Evolutionary conservation across 768 basidiomycete genomes (phyloP).

Genomic region (Trametes cinnabarina): DNA sequence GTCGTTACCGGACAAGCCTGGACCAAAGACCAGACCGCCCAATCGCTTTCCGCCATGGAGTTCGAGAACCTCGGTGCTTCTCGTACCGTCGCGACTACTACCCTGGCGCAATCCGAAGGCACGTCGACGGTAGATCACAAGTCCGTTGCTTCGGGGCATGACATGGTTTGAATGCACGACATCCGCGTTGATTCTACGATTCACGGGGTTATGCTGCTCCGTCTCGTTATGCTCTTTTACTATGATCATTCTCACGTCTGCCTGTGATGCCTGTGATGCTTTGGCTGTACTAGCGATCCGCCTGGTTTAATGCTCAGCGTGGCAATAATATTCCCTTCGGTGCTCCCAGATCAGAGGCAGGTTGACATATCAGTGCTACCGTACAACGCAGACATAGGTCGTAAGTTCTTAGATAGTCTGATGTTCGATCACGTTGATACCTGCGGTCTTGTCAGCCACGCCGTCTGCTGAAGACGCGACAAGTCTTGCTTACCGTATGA

Average conservation of each 20-base stretch:
- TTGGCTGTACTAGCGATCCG: no score
- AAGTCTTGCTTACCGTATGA: constrained; percentile 6
- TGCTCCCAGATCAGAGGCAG: no score
- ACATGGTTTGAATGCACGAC: neutral
- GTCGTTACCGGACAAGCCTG: constrained; percentile 19
- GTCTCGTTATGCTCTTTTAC: no score
- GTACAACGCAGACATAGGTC: neutral
- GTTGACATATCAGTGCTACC: no score
- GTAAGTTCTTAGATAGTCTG: constrained; percentile 9
- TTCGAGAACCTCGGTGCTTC: constrained; percentile 2
- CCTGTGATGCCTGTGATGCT: no score
- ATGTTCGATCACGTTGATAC: constrained; percentile 9
- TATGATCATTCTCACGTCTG: no score
- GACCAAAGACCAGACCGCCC: constrained; percentile 6
- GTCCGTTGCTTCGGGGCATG: neutral
- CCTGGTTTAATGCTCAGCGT: no score
- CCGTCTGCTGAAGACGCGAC: neutral
- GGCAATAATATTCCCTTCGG: no score
- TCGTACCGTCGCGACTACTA: neutral
- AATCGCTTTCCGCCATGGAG: constrained; percentile 9
- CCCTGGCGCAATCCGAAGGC: neutral
- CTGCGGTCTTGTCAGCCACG: neutral
- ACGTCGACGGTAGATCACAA: constrained; percentile 2
- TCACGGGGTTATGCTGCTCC: no score
- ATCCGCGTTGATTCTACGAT: no score